These are phyloP conservation scores for Alternaria conjuncta DNA, from an alignment of 2,329 filamentous ascomycete species.

Conservation along the genomic window DNA sequence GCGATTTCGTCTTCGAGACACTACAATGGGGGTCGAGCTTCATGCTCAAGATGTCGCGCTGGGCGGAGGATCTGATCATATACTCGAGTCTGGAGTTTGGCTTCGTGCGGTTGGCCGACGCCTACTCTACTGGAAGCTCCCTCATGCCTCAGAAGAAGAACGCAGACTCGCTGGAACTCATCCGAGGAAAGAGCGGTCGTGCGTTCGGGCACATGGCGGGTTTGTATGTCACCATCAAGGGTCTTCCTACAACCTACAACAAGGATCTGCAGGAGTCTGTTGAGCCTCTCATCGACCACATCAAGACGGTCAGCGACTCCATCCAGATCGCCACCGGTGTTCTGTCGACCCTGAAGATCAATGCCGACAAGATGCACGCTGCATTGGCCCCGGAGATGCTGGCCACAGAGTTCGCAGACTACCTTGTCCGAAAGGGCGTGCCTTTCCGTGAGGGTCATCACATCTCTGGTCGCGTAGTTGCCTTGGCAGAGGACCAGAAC, in stretches of 20 bases:
- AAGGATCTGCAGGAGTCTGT: constrained; percentile 91
- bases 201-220: constrained; percentile 83
- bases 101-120: constrained; percentile 77
- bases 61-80: constrained; percentile 86
- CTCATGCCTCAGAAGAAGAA: constrained; percentile 90
- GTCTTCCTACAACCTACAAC: constrained; percentile 83
- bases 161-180: constrained; percentile 73
- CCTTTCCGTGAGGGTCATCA: constrained; percentile 84
- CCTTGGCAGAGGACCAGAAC: constrained; percentile 70
- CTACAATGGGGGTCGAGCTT: constrained; percentile 81
- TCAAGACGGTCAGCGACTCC: constrained; percentile 82
- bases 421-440: constrained; percentile 69
- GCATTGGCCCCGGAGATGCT: constrained; percentile 85
- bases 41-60: constrained; percentile 80
- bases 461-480: constrained; percentile 75
- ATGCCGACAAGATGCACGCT: constrained; percentile 77
- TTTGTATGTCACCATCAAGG: constrained; percentile 77
- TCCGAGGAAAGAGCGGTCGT: constrained; percentile 78
- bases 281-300: constrained; percentile 83
- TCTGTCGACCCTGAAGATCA: constrained; percentile 72
- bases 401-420: constrained; percentile 72
- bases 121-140: constrained; percentile 77
- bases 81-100: constrained; percentile 79
- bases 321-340: constrained; percentile 84
- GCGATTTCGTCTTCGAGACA: constrained; percentile 83